These are phyloP conservation scores for Geotrichum siamense DNA, from an alignment of 1,139 yeast species.

Conservation along the genomic window DNA sequence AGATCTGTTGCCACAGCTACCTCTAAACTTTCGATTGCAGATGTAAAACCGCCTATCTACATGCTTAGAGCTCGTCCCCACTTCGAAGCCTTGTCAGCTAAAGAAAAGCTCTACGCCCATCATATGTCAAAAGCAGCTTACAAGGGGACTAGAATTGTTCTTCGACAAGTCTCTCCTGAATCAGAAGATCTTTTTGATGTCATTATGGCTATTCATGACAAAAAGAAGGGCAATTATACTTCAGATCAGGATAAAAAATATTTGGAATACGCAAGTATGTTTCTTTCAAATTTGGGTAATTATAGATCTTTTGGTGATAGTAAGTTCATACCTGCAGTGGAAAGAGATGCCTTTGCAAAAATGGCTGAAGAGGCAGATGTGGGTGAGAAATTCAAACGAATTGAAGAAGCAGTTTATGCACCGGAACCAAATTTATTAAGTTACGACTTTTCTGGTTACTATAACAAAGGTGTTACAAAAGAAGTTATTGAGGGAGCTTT, in stretches of 20 bases:
- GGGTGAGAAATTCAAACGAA: constrained; percentile 39
- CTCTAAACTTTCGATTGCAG: constrained; percentile 34
- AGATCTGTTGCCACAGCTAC: neutral
- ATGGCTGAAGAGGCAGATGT: constrained; percentile 27
- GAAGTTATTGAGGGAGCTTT: constrained; percentile 61
- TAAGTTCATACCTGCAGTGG: constrained; percentile 66
- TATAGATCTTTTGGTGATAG: constrained; percentile 86
- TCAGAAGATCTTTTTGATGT: constrained; percentile 68
- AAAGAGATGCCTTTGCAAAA: constrained; percentile 31
- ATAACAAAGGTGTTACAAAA: constrained; percentile 47
- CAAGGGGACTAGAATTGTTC: constrained; percentile 70
- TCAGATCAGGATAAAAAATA: constrained; percentile 34
- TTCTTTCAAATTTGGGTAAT: constrained; percentile 74
- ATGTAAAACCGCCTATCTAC: constrained; percentile 42
- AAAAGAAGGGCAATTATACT: constrained; percentile 20
- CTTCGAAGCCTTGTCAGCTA: constrained; percentile 45
- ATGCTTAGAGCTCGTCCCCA: constrained; percentile 34
- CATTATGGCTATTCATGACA: constrained; percentile 49
- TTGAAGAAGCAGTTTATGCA: constrained; percentile 47
- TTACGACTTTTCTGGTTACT: constrained; percentile 72
- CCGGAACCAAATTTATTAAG: constrained; percentile 56
- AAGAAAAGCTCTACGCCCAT: constrained; percentile 68
- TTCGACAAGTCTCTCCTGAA: constrained; percentile 77
- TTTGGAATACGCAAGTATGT: constrained; percentile 74
- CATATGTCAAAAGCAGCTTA: constrained; percentile 61